Evolutionary conservation across 176 grass and related monocot species (phyloP), one percentile per base, ranked within the genome.

Genomic region (Avena atlantica): DNA sequence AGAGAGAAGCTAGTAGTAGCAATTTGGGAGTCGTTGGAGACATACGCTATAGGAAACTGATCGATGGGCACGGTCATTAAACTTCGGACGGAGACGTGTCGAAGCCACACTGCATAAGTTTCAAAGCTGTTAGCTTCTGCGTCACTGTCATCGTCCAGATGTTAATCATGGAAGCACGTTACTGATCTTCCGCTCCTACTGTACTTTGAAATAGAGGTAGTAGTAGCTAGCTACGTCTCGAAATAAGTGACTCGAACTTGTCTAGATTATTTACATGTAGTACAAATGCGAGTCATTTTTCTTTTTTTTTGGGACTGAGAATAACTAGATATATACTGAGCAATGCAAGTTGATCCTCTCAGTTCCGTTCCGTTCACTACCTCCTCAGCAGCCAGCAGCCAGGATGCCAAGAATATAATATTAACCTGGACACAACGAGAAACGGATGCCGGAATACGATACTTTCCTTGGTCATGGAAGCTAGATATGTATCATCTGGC

Each of bases 381-480:
- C 59, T 36, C 56, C 53, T 62, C 13, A 84, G 36, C 24, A n/a
- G 9, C 20, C 9, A 21, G 8, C 56, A 42, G 25, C 50, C 67
- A 83, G 6, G 36, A 10, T 49, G 78, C n/a, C 78, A 5, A 25
- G 45, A 45, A 25, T 19, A 66, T 15, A 6, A 16, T 5, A 14
- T 6, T 17, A 53, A 9, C 49, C 8, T 52, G 21, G 21, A 52
- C 12, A 53, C 12, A 53, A 14, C 71, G 9, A 24, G 21, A 14
- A 50, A 53, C 48, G 0, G 73, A 53, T 53, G 73, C 73, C 4
- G 24, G 48, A 75, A 76, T 12, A 16, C 9, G 74, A 77, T 77
- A 29, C 74, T 77, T 77, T 77, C 50, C 74, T 77, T 56, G 73
- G 23, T 9, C 21, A 17, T 27, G 13, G 27, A 27, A 65, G 62